Evolutionary conservation across 768 basidiomycete species (phyloP).

Genomic region (Leccinum boreale): DNA sequence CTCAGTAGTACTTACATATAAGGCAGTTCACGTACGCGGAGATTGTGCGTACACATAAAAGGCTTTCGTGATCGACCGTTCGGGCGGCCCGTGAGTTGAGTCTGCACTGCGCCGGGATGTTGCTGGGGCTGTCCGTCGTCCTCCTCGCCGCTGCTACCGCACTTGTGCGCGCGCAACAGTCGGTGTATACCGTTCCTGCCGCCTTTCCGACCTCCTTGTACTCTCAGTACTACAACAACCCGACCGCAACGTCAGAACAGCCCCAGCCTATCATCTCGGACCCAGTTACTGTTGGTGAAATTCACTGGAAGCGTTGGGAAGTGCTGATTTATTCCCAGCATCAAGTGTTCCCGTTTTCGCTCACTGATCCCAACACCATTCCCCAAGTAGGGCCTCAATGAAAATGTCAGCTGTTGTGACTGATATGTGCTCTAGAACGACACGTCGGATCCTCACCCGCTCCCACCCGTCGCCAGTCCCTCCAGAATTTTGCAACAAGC

Average conservation of each 20-base stretch:
- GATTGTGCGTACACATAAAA: slow-evolving; percentile 13
- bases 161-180: slow-evolving; percentile 11
- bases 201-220: slow-evolving; percentile 65
- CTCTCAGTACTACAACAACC: slow-evolving; percentile 65
- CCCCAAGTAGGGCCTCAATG: slow-evolving; percentile 36
- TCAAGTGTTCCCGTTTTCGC: slow-evolving; percentile 50
- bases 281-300: slow-evolving; percentile 51
- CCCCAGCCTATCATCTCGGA: slow-evolving; percentile 78
- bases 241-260: slow-evolving; percentile 69
- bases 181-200: slow-evolving; percentile 53
- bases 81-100: background rate
- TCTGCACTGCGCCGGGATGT: slow-evolving; percentile 7
- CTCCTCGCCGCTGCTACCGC: slow-evolving; percentile 5
- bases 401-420: background rate
- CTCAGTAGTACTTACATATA: background rate
- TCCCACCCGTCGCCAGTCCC: slow-evolving; percentile 55
- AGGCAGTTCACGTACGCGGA: background rate
- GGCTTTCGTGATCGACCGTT: background rate
- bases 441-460: slow-evolving; percentile 59
- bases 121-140: slow-evolving; percentile 1
- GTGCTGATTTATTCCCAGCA: slow-evolving; percentile 39
- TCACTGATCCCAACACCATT: slow-evolving; percentile 62
- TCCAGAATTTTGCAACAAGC: slow-evolving; percentile 49
- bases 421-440: slow-evolving; percentile 39
- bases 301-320: background rate